Evolutionary conservation across 257 asterid species (phyloP).

Genomic region (Plantago ovata): DNA sequence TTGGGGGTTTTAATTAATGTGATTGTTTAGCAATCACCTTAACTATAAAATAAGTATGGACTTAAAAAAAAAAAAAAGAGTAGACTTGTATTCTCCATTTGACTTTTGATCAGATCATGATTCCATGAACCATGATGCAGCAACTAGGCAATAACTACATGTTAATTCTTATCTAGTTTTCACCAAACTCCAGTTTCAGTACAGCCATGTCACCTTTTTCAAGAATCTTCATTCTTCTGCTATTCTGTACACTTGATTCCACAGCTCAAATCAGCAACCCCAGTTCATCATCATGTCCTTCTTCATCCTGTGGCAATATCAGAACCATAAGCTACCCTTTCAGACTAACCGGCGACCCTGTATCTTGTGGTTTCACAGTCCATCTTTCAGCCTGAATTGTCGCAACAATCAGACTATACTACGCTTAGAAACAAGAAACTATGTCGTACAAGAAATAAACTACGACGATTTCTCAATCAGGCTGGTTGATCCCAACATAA

Average conservation of each 20-base stretch:
- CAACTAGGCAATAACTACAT: too few species aligned
- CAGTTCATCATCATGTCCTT: constrained; percentile 26
- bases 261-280: constrained; percentile 28
- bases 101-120: too few species aligned
- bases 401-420: constrained; percentile 32
- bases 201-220: constrained; percentile 23
- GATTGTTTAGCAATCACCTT: too few species aligned
- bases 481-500: constrained; percentile 37
- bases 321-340: constrained; percentile 39
- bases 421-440: constrained; percentile 17
- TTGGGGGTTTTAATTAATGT: too few species aligned
- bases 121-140: too few species aligned
- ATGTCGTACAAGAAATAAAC: constrained; percentile 34
- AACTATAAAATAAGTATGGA: too few species aligned
- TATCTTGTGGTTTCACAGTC: constrained; percentile 32
- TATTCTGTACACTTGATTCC: constrained; percentile 19
- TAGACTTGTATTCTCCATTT: too few species aligned
- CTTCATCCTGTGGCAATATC: constrained; percentile 40
- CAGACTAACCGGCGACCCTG: constrained; percentile 22
- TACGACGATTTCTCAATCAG: constrained; percentile 28
- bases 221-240: constrained; percentile 21
- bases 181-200: too few species aligned
- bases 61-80: too few species aligned
- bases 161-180: too few species aligned
- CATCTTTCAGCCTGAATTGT: constrained; percentile 34